These are phyloP conservation scores for Alternaria sp. DNA, from an alignment of 2,329 filamentous ascomycete species.

Conservation along the genomic window DNA sequence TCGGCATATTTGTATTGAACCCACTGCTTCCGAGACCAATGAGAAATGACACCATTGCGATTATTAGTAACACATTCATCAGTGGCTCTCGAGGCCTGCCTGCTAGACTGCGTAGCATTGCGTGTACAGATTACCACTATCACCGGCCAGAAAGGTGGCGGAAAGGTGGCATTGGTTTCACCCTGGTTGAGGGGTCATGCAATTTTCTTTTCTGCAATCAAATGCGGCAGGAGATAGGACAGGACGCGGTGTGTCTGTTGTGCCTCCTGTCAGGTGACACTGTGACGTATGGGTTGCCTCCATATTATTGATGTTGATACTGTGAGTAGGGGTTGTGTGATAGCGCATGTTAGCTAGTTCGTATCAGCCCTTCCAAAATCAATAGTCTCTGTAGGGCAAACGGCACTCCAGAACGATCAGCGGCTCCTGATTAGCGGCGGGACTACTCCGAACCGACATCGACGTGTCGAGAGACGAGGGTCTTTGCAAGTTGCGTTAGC, in stretches of 20 bases:
- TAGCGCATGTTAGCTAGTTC: background rate
- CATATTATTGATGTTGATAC: background rate
- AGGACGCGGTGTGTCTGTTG: conserved; percentile 6
- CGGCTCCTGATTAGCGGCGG: conserved; percentile 8
- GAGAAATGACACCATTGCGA: background rate
- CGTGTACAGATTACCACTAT: background rate
- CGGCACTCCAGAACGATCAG: background rate
- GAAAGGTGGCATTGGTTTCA: conserved; percentile 1
- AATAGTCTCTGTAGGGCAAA: conserved; percentile 1
- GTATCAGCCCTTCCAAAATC: background rate
- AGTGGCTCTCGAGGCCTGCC: conserved; percentile 1
- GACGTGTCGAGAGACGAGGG: conserved; percentile 1
- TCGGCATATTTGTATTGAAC: conserved; percentile 2
- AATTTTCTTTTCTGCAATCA: background rate
- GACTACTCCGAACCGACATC: conserved; percentile 4
- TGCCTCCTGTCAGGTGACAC: background rate
- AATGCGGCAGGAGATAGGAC: background rate
- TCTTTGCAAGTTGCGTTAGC: conserved; percentile 6
- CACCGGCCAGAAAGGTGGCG: conserved; percentile 1
- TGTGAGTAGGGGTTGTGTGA: conserved; percentile 5
- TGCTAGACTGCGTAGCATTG: background rate
- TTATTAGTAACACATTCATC: background rate
- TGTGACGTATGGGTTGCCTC: background rate
- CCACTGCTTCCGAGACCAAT: background rate
- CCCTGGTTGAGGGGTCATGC: background rate